A percentile compares a stretch with the other conserved stretches of the same genome.
phyloP scores from a whole-genome alignment of 2,329 filamentous ascomycete genomes.

The Hymenoscyphus infarciens region DNA sequence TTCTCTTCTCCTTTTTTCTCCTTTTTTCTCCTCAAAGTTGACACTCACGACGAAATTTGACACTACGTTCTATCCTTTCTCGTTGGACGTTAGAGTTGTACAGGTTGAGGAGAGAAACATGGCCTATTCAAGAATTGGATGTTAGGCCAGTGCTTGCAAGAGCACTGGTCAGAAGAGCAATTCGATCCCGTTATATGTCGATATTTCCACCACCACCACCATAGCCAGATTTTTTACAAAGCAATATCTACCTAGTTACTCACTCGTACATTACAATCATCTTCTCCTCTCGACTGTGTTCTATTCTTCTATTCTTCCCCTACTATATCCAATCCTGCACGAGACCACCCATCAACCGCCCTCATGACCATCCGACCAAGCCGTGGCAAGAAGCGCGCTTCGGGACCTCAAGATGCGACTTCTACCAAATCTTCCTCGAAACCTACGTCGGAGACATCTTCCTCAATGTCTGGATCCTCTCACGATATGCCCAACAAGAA shows the following conservation, averaged over 20 bases:
- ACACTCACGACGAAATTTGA: constrained; percentile 56
- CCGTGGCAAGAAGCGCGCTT: constrained; percentile 11
- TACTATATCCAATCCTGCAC: not conserved
- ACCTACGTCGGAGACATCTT: too few relatives aligned
- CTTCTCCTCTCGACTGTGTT: not conserved
- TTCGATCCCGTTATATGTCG: constrained; percentile 35
- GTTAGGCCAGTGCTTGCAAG: constrained; percentile 30
- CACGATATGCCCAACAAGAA: not conserved
- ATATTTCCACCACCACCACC: constrained; percentile 21
- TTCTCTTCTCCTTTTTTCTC: constrained; percentile 21
- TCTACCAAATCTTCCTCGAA: not conserved
- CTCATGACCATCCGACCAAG: not conserved
- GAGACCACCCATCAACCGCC: not conserved
- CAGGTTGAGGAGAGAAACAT: constrained; percentile 46
- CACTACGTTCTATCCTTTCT: constrained; percentile 43
- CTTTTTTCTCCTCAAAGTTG: constrained; percentile 50
- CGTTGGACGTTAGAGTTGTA: constrained; percentile 55
- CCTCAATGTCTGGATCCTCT: not conserved
- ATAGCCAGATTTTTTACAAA: constrained; percentile 6
- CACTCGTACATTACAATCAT: not conserved
- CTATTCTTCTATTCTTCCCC: not conserved
- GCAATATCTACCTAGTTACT: not conserved
- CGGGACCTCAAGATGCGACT: constrained; percentile 1
- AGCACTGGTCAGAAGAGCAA: constrained; percentile 26
- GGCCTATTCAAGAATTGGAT: constrained; percentile 37